phyloP scores from a whole-genome alignment of 2,329 filamentous ascomycete species.

The Sarocladium oryzae region DNA sequence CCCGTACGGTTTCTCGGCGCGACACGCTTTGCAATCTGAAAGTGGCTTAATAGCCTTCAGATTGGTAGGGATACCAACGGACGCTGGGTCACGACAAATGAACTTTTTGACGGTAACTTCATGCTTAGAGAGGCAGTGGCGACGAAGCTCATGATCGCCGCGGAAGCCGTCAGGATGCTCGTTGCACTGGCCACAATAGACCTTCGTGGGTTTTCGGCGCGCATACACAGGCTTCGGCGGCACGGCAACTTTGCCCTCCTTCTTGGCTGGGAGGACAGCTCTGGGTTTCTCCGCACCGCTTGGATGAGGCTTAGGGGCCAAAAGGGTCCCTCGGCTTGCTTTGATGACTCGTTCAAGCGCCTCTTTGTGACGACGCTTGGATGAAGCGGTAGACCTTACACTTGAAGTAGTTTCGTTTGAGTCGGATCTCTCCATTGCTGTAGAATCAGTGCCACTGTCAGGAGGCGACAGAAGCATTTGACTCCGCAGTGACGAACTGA shows the following conservation, averaged over 20 bases:
- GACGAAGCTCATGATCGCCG: conserved; percentile 74
- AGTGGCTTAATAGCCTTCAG: conserved; percentile 53
- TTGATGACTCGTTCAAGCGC: conserved; percentile 39
- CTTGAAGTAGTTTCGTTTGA: conserved; percentile 38
- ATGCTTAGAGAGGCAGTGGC: conserved; percentile 64
- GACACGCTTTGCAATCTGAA: conserved; percentile 77
- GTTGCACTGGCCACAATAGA: conserved; percentile 63
- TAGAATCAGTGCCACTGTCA: conserved; percentile 15
- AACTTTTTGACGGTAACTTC: conserved; percentile 46
- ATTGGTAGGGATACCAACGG: conserved; percentile 29
- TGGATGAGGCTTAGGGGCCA: conserved; percentile 39
- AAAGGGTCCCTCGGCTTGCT: conserved; percentile 29
- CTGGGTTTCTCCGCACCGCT: neutral
- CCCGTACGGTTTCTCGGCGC: conserved; percentile 69
- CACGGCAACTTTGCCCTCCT: conserved; percentile 37
- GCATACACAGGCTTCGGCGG: conserved; percentile 37
- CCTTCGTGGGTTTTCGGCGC: conserved; percentile 64
- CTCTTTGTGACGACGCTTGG: conserved; percentile 39
- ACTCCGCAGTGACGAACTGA: neutral
- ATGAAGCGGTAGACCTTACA: conserved; percentile 37
- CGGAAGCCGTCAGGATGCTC: conserved; percentile 74
- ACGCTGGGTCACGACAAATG: conserved; percentile 49
- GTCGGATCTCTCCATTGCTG: conserved; percentile 41
- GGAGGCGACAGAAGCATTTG: conserved; percentile 8
- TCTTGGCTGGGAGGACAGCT: conserved; percentile 20